Evolutionary conservation across 1,284 basidiomycete species (phyloP), one percentile per base, ranked within the genome.

Genomic region (Spongispora temasekensis): DNA sequence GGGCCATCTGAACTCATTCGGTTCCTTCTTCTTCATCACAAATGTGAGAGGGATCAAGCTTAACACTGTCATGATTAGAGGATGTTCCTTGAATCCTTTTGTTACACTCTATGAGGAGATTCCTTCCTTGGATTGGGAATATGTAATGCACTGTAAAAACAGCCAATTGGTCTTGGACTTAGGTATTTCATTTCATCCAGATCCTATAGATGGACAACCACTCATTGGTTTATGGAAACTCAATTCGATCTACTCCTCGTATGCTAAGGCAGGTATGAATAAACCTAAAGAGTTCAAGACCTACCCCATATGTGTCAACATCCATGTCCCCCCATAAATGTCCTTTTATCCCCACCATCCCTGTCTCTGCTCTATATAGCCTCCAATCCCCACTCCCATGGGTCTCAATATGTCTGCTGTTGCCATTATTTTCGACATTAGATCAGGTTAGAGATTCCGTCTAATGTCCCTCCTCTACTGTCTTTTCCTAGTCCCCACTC

Each of bases 21-120:
- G 53, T 31, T 63, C 56, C 31, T 62, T 63, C 44, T 62, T 58
- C 37, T 63, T 63, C 50, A 62, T 62, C 2, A 17, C 23, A 0
- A 54, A 63, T n/a, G 25, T 13, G 30, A 61, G 61, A 52, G 61
- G 59, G 0, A 61, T 62, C 35, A 62, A 62, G 27, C 56, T 62
- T 0, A 55, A 57, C n/a, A n/a, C n/a, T n/a, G n/a, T n/a, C n/a
- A n/a, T n/a, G n/a, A n/a, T n/a, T n/a, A n/a, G n/a, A n/a, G 37
- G 61, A 48, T 0, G 12, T 61, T 53, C 53, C 42, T 42, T 3
- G 12, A 7, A 63, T 58, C 61, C 59, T 3, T 48, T 63, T 32
- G 27, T 56, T 12, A 57, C 12, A n/a, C 61, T 63, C 42, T 63
- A 34, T 50, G 5, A 13, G 15, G 37, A 44, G 7, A 37, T 63